Percentiles rank a stretch among this genome's conserved stretches.
Evolutionary conservation across 1,284 basidiomycete species (phyloP).

Genomic region (Cystobasidium slooffiae): DNA sequence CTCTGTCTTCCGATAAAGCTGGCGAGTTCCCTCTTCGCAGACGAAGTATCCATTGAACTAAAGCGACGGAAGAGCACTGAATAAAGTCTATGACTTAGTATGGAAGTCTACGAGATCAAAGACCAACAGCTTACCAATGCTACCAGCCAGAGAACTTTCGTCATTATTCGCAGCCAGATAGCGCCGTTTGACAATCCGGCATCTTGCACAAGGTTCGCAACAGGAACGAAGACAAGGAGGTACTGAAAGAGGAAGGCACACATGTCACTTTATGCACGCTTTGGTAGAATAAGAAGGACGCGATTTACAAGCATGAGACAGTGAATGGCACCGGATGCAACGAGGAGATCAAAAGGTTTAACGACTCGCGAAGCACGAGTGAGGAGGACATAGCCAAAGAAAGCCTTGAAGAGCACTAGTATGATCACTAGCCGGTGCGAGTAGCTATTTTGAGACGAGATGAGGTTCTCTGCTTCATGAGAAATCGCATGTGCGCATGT

Average conservation of each 20-base stretch:
- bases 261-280: background rate
- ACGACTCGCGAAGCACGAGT: constrained; percentile 7
- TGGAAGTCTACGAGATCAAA: background rate
- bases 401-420: constrained; percentile 26
- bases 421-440: constrained; percentile 20
- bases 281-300: no score
- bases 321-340: constrained; percentile 34
- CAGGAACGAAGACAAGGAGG: constrained; percentile 34
- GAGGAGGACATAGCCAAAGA: constrained; percentile 18
- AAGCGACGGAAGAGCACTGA: constrained; percentile 15
- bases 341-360: constrained; percentile 37
- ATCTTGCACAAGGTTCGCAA: constrained; percentile 21
- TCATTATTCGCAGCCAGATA: constrained; percentile 11
- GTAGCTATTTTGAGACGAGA: background rate
- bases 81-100: background rate
- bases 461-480: constrained; percentile 20
- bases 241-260: constrained; percentile 6
- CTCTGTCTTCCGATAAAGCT: background rate
- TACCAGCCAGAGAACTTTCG: constrained; percentile 33
- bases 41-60: constrained; percentile 7
- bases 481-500: constrained; percentile 37
- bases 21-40: background rate
- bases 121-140: constrained; percentile 17
- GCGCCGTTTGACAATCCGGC: constrained; percentile 3
- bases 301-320: constrained; percentile 34